Evolutionary conservation across 2,329 filamentous ascomycete species (phyloP), one percentile per base, ranked within the genome.

Genomic region (Fusarium nisikadoi): DNA sequence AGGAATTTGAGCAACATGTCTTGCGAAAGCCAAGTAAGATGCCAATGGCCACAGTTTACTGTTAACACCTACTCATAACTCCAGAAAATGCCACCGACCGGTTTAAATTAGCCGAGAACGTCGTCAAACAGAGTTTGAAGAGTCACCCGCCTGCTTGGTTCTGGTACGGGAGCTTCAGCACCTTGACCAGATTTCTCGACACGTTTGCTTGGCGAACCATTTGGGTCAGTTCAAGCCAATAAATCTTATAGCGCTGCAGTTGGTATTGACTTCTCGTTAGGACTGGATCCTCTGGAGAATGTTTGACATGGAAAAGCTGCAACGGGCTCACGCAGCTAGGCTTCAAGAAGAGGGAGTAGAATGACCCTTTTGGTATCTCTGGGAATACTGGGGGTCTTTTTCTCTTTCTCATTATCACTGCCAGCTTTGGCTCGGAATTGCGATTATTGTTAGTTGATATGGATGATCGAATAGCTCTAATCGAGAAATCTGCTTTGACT

Each of bases 171-270:
- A 49, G 46, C 16, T 49, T 35, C 46, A 49, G 46, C n/a, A 49
- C 14, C 16, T 35, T 49, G n/a, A 49, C 46, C n/a, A 49, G 46
- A 10, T 49, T 49, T 23, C 29, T 49, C 1, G 46, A 49, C 8
- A 49, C 46, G 3, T 35, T 49, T 49, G 46, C 46, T 23, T 35
- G 46, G 29, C 46, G 46, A 14, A 35, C 46, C 46, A 33, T 49
- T 33, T 49, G 46, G 46, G 46, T 49, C 3, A 2, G 46, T 49
- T 17, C 1, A 0, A 13, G 0, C 4, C 3, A 8, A 16, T 29
- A 3, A 0, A n/a, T 12, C 27, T 17, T 2, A 12, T n/a, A 29
- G 3, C 6, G 1, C 8, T 7, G 0, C 19, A 4, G 45, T 13
- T 11, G 29, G 4, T 33, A 23, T 49, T 49, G 16, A 49, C 29